Evolutionary conservation across 2,329 filamentous ascomycete genomes (phyloP).

Genomic region (Colletotrichum trifolii): DNA sequence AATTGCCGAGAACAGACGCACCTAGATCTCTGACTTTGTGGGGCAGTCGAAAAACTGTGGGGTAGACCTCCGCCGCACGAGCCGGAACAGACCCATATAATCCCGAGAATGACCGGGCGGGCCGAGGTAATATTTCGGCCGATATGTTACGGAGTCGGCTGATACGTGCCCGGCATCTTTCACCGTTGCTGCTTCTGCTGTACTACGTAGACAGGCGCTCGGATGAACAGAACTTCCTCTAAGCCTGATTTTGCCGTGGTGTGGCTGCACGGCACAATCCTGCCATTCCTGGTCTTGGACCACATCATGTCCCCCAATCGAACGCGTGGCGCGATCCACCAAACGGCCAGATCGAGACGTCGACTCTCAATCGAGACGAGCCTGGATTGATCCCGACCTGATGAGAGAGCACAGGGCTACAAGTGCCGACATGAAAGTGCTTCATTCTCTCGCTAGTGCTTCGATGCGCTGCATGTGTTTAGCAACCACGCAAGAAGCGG

Average conservation of each 20-base stretch:
- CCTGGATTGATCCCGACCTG: neutral
- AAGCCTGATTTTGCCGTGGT: neutral
- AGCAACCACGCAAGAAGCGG: neutral
- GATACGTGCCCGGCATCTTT: neutral
- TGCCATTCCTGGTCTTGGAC: constrained; percentile 18
- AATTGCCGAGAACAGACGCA: neutral
- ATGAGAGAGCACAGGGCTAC: no score
- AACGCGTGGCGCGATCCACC: constrained; percentile 24
- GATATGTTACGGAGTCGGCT: neutral
- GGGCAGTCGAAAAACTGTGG: constrained; percentile 10
- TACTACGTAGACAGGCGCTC: neutral
- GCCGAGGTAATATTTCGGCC: constrained; percentile 5
- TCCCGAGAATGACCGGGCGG: neutral
- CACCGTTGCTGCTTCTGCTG: no score
- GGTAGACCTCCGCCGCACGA: neutral
- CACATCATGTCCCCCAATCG: constrained; percentile 14
- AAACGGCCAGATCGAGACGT: constrained; percentile 14
- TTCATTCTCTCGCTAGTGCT: neutral
- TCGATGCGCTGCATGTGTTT: neutral
- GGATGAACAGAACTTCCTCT: constrained; percentile 4
- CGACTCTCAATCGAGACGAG: constrained; percentile 2
- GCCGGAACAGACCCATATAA: constrained; percentile 1
- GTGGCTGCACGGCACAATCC: constrained; percentile 4
- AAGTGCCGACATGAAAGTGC: constrained; percentile 10
- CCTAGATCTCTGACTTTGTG: constrained; percentile 9